Base-by-base conservation (phyloP, 306 rosid species). In the Castanea sativa region DNA sequence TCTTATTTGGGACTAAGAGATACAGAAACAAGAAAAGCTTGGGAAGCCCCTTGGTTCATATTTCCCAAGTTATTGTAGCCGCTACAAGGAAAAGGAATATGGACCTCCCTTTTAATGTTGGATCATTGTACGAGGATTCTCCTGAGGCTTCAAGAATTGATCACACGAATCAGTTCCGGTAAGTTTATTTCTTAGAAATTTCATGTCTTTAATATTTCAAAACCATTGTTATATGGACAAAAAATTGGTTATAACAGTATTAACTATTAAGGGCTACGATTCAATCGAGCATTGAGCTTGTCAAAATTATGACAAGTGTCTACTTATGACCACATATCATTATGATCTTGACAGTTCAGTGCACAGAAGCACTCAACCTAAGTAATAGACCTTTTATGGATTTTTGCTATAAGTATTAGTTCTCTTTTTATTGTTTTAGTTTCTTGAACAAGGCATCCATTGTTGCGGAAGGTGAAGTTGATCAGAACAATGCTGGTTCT, bases 31-130 rank as follows among this genome's bases (percentile, higher is more conserved):
- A 91, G 86, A 88, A 77, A 85, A 90, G 95, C 83, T 21, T 38
- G 71, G 97, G 99, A 74, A 92, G 97, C 80, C 99, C 99, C 75
- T 83, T 91, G 52, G 95, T 92, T 75, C 97, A 92, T 0, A 92
- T 92, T 65, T 87, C 84, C 21, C 99, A 90, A 85, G 99, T 92
- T 78, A 53, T 90, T 78, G 83, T 51, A 38, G 97, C 97, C 55
- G 82, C 97, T 35, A 41, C 73, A 32, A 86, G 64, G 81, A 94
- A 94, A 88, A 89, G 89, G 82, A 92, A 85, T 70, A 38, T 92
- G 92, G 79, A 58, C 21, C 89, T 77, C 25, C 93, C 92, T 6
- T 27, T 58, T 59, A 76, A 78, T 64, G 72, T 84, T 55, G 85
- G 60, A 78, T 79, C 80, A 57, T 73, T 94, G 83, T 87, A 86